These are phyloP conservation scores for Aspergillus oerlinghausenensis DNA, from an alignment of 2,329 filamentous ascomycete species.

Conservation along the genomic window DNA sequence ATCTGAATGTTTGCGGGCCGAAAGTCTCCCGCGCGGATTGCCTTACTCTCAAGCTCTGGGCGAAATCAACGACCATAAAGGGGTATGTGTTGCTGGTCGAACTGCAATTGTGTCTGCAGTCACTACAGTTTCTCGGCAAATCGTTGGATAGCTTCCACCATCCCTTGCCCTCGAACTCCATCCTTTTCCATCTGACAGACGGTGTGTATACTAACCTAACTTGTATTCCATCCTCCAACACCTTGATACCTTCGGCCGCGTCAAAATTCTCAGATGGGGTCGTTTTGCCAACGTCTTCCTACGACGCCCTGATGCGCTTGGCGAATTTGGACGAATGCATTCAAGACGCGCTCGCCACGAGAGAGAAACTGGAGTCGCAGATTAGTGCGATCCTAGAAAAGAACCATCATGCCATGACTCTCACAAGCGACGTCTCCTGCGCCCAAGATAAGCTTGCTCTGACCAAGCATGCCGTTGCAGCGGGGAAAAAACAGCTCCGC, in stretches of 20 bases:
- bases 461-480: slow-evolving; percentile 50
- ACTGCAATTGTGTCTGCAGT: slow-evolving; percentile 64
- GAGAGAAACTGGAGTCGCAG: slow-evolving; percentile 68
- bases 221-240: slow-evolving; percentile 55
- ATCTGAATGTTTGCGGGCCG: slow-evolving; percentile 62
- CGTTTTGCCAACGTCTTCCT: slow-evolving; percentile 67
- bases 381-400: slow-evolving; percentile 56
- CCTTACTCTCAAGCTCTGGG: slow-evolving; percentile 71
- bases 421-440: slow-evolving; percentile 31
- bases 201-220: slow-evolving; percentile 75
- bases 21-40: slow-evolving; percentile 61
- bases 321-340: slow-evolving; percentile 86
- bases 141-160: slow-evolving; percentile 61
- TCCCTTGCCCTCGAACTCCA: slow-evolving; percentile 72
- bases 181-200: slow-evolving; percentile 80
- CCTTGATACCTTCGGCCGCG: slow-evolving; percentile 15
- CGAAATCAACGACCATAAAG: slow-evolving; percentile 51
- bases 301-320: slow-evolving; percentile 81
- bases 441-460: slow-evolving; percentile 38
- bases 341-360: slow-evolving; percentile 78
- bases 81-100: slow-evolving; percentile 65
- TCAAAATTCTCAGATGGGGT: slow-evolving; percentile 42
- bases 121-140: slow-evolving; percentile 73
- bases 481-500: slow-evolving; percentile 63
- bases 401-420: slow-evolving; percentile 29